Evolutionary conservation across 176 grass and related monocot species (phyloP).

Genomic region (Olyra latifolia): DNA sequence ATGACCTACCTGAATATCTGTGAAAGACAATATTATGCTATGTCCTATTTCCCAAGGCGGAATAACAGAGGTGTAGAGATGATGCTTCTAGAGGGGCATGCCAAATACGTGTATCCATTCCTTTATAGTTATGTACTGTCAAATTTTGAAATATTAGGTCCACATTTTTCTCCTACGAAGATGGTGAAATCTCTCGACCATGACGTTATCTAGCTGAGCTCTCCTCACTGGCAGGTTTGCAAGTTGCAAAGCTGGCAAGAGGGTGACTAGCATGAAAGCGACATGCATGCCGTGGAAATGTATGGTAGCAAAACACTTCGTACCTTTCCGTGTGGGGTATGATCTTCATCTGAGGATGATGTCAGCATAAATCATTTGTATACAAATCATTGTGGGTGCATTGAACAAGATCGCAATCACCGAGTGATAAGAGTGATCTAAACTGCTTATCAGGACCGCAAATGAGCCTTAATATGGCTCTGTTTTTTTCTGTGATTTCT

Average conservation of each 20-base stretch:
- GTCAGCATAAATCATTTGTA: neutral
- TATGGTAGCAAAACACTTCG: neutral
- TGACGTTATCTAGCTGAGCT: neutral
- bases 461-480: no score
- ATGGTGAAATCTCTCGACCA: neutral
- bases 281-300: neutral
- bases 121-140: slow-evolving; percentile 12
- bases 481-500: no score
- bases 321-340: no score
- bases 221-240: neutral
- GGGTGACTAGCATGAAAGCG: neutral
- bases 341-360: neutral
- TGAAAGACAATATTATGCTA: slow-evolving; percentile 36
- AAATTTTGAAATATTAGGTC: neutral
- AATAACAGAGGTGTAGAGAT: slow-evolving; percentile 40
- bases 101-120: neutral
- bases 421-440: no score
- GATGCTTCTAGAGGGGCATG: slow-evolving; percentile 15
- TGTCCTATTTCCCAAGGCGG: slow-evolving; percentile 24
- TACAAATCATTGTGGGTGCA: no score
- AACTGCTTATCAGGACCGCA: no score
- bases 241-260: neutral
- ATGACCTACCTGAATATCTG: slow-evolving; percentile 43
- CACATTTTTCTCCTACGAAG: neutral
- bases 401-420: neutral